phyloP scores from a whole-genome alignment of 192 early-diverging fungal species.

The Phycomyces nitens region DNA sequence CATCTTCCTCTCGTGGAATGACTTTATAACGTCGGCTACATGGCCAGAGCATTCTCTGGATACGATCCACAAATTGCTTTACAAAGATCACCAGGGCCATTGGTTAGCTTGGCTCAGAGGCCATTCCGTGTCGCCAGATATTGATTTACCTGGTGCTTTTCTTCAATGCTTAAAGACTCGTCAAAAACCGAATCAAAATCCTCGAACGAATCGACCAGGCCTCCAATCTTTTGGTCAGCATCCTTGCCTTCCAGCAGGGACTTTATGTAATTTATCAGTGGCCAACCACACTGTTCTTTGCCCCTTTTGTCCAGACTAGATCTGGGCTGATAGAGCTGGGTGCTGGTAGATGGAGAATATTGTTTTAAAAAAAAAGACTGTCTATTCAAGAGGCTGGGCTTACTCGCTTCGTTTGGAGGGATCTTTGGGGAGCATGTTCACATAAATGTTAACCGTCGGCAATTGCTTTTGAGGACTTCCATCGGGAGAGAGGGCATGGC shows the following conservation, averaged over 20 bases:
- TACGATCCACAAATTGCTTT: conserved; percentile 34
- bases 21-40: conserved; percentile 35
- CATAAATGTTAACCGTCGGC: conserved; percentile 33
- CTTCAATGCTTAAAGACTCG: conserved; percentile 7
- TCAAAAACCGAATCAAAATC: conserved; percentile 30
- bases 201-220: conserved; percentile 7
- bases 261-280: conserved; percentile 15
- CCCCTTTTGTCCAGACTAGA: background rate
- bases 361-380: background rate
- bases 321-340: background rate
- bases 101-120: too few relatives aligned
- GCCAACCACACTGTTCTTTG: conserved; percentile 11
- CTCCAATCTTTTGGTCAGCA: conserved; percentile 9
- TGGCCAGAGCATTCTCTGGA: conserved; percentile 43
- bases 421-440: conserved; percentile 25
- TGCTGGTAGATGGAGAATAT: background rate
- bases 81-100: too few relatives aligned
- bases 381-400: background rate
- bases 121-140: background rate
- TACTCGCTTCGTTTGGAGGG: conserved; percentile 4
- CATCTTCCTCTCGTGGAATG: conserved; percentile 13
- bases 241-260: conserved; percentile 19
- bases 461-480: conserved; percentile 16
- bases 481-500: conserved; percentile 12
- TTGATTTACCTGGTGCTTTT: conserved; percentile 2